Evolutionary conservation across 176 grass and related monocot species (phyloP), one percentile per base, ranked within the genome.

Genomic region (Ananas comosus): DNA sequence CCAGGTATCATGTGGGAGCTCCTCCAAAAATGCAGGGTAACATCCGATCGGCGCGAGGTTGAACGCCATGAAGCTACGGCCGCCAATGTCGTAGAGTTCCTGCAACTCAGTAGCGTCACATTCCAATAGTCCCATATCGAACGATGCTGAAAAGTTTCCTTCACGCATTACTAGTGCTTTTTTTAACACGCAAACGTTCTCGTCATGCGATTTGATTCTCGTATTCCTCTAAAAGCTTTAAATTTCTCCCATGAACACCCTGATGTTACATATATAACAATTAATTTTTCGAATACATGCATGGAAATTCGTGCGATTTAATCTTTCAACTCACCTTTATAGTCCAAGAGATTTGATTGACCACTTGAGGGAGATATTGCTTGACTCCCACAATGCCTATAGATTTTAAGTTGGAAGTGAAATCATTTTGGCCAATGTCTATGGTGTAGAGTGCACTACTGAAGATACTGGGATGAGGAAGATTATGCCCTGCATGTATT

Each of bases 391-490:
- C 73, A 6, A 80, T 27, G 7, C 88, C 76, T 2, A 64, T 48
- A 0, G 83, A 78, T 63, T 56, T 79, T 3, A 96, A 76, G 23
- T 89, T 86, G 21, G 83, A 85, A 54, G 92, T 91, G 58, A 89
- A 87, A 73, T 91, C 92, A 50, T 91, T 96, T 72, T 96, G 92
- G 2, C 86, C 88, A 13, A 96, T 96, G 70, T 89, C 88, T 17
- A 89, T 82, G 0, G 86, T 89, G 50, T 96, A 96, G 0, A 96
- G 72, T 42, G 86, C 77, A 1, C 73, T 13, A 7, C 69, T 11
- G 6, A 91, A 79, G 33, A 77, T 51, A 47, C 73, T 51, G 4
- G 70, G 10, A 10, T 29, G 21, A 64, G 88, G 88, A 80, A 89
- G 88, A 57, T 67, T 7, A 42, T 42, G 33, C 33, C 33, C 33